phyloP scores from a whole-genome alignment of 176 grass and related monocot genomes.

The Ensete ventricosum region DNA sequence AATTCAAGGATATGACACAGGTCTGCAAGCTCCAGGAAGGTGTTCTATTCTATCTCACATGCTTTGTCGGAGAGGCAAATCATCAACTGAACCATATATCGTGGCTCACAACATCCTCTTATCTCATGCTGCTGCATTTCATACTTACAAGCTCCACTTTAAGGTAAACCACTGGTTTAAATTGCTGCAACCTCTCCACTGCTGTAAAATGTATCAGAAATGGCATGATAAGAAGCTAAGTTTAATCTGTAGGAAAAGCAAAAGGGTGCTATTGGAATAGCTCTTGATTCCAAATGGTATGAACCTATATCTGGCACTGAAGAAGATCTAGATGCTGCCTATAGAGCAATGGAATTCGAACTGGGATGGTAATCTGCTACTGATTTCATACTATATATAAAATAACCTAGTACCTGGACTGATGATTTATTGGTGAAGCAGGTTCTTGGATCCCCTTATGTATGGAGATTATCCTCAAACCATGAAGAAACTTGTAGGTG shows the following conservation, averaged over 20 bases:
- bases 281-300: constrained; percentile 86
- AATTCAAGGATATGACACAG: constrained; percentile 77
- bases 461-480: constrained; percentile 70
- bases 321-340: constrained; percentile 67
- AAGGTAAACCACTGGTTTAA: constrained; percentile 33
- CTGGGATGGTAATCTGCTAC: constrained; percentile 65
- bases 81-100: constrained; percentile 80
- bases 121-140: constrained; percentile 67
- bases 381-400: not conserved
- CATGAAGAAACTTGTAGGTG: constrained; percentile 70
- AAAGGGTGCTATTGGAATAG: constrained; percentile 48
- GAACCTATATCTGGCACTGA: constrained; percentile 52
- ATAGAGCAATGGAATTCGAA: constrained; percentile 84
- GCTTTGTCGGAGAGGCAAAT: constrained; percentile 67
- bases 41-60: constrained; percentile 78
- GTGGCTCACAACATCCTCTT: constrained; percentile 75
- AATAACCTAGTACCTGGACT: constrained; percentile 9
- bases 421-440: constrained; percentile 29
- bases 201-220: not conserved
- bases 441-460: constrained; percentile 84
- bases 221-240: not conserved
- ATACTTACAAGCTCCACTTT: constrained; percentile 59
- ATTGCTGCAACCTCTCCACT: not conserved
- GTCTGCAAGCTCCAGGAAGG: constrained; percentile 73
- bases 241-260: constrained; percentile 49